These are phyloP conservation scores for Echeveria elegans DNA, from an alignment of 164 flowering plant species.

Conservation along the genomic window DNA sequence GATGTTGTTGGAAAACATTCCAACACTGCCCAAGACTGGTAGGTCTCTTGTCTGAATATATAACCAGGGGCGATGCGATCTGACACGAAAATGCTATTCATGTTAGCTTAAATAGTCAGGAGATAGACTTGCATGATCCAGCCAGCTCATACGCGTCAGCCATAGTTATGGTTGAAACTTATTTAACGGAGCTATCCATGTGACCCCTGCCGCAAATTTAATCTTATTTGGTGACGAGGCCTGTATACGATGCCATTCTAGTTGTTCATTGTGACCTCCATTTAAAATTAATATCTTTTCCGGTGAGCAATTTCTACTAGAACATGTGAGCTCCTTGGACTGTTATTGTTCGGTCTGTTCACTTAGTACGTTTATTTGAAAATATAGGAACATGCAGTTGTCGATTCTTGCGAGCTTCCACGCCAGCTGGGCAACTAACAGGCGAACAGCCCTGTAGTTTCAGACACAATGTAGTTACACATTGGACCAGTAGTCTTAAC, in stretches of 20 bases:
- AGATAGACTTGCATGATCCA: background rate
- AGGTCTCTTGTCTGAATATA: background rate
- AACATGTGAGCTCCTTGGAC: background rate
- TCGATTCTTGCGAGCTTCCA: background rate
- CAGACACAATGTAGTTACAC: background rate
- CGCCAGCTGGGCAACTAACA: background rate
- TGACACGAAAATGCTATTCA: background rate
- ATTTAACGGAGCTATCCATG: background rate
- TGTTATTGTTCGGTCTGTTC: background rate
- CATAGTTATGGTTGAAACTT: background rate
- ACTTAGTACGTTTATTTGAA: background rate
- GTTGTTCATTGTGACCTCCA: background rate
- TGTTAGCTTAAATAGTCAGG: background rate
- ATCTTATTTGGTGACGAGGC: background rate
- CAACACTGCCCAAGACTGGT: background rate
- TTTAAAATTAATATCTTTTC: background rate
- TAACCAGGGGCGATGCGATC: background rate
- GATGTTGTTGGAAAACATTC: background rate
- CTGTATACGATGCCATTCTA: background rate
- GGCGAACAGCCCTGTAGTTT: background rate
- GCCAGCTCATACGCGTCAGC: background rate
- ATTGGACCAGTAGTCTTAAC: background rate
- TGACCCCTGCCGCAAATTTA: background rate
- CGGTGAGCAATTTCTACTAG: background rate
- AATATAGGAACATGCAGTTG: background rate